Conservation (phyloP, 2,329 filamentous ascomycete species). For the Thielaviopsis musarum region DNA sequence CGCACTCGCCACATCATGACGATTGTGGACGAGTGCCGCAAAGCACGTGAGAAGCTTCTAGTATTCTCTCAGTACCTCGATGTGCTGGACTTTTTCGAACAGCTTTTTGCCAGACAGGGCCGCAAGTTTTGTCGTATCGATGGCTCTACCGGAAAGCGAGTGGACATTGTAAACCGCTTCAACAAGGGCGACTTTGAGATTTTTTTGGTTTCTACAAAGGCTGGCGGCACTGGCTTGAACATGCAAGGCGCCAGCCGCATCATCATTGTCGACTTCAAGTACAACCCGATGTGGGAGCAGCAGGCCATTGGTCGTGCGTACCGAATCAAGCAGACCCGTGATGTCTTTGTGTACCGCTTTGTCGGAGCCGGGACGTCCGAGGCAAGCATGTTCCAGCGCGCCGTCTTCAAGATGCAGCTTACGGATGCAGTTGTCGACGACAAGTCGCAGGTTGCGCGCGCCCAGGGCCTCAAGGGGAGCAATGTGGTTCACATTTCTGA, state of each 20-base stretch:
- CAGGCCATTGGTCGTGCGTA: slow-evolving; percentile 80
- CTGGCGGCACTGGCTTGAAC: slow-evolving; percentile 72
- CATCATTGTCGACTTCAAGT: slow-evolving; percentile 69
- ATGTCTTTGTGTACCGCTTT: slow-evolving; percentile 73
- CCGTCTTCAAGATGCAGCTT: slow-evolving; percentile 70
- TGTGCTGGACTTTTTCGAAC: slow-evolving; percentile 52
- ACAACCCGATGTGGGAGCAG: slow-evolving; percentile 66
- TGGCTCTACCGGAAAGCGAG: slow-evolving; percentile 44
- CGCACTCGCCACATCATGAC: slow-evolving; percentile 20
- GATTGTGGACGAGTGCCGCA: slow-evolving; percentile 50
- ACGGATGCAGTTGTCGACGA: slow-evolving; percentile 69
- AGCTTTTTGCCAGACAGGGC: slow-evolving; percentile 31
- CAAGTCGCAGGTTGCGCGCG: slow-evolving; percentile 55
- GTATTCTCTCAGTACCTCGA: slow-evolving; percentile 61
- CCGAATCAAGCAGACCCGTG: slow-evolving; percentile 65
- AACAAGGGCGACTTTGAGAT: slow-evolving; percentile 41
- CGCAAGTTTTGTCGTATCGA: slow-evolving; percentile 46
- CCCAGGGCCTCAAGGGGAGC: slow-evolving; percentile 29
- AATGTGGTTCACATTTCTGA: slow-evolving; percentile 1
- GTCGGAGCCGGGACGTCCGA: slow-evolving; percentile 67
- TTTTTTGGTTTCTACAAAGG: slow-evolving; percentile 68
- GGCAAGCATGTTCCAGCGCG: slow-evolving; percentile 51
- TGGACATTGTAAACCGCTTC: slow-evolving; percentile 49
- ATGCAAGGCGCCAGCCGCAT: slow-evolving; percentile 72
- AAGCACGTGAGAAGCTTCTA: slow-evolving; percentile 53